phyloP scores from a whole-genome alignment of 225 moss, liverwort and hornwort genomes.

The Neckera pumila region DNA sequence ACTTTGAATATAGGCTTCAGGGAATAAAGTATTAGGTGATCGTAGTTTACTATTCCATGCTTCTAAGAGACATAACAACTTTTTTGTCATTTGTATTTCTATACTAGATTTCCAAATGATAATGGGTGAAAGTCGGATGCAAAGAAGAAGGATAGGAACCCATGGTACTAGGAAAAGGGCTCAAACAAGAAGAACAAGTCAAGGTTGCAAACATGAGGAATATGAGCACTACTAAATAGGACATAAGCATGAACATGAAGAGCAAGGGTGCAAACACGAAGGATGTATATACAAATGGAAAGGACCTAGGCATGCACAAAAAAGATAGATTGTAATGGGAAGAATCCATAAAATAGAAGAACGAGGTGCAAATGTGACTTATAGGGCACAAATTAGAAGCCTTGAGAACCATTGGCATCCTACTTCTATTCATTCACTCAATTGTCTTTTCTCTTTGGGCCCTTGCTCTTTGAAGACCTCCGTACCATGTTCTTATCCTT shows the following conservation, averaged over 20 bases:
- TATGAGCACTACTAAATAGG: too few relatives aligned
- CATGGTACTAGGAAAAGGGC: accelerated
- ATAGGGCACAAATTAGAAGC: accelerated
- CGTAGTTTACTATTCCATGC: too few relatives aligned
- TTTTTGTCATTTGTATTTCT: too few relatives aligned
- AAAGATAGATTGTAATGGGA: too few relatives aligned
- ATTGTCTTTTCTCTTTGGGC: neutral
- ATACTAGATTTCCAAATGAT: neutral
- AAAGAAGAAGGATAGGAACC: neutral
- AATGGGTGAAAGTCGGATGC: neutral
- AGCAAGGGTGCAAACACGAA: neutral
- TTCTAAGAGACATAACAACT: too few relatives aligned
- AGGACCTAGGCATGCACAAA: accelerated
- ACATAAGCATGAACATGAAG: too few relatives aligned
- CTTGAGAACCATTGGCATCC: neutral
- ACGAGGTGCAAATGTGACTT: neutral
- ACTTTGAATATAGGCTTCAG: too few relatives aligned
- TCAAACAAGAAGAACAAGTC: too few relatives aligned
- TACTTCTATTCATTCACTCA: neutral
- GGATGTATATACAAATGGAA: neutral
- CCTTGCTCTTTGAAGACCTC: neutral
- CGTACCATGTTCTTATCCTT: neutral
- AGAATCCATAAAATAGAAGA: neutral
- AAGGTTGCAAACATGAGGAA: too few relatives aligned
- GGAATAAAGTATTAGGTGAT: too few relatives aligned